phyloP scores from a whole-genome alignment of 306 rosid genomes.

The Begonia loranthoides region DNA sequence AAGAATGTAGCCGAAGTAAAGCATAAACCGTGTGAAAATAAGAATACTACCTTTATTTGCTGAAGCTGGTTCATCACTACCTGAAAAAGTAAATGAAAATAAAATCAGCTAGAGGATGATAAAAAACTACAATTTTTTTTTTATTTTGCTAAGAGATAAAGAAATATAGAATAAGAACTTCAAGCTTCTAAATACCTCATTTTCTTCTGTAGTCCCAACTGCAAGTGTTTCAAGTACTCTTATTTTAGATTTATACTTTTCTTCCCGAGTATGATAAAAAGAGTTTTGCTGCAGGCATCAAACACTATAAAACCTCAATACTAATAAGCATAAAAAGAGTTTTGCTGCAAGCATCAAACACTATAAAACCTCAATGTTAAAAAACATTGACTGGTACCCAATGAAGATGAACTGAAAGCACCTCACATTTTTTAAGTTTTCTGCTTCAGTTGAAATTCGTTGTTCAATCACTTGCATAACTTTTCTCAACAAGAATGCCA shows the following conservation, averaged over 20 bases:
- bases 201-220: conserved; percentile 64
- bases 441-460: conserved; percentile 56
- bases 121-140: neutral
- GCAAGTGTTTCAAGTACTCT: conserved; percentile 80
- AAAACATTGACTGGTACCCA: neutral
- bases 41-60: neutral
- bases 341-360: neutral
- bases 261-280: conserved; percentile 66
- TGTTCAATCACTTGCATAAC: conserved; percentile 65
- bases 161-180: neutral
- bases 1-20: neutral
- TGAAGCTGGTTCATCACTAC: neutral
- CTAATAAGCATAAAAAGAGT: neutral
- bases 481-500: conserved; percentile 60
- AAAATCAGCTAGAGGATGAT: neutral
- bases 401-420: neutral
- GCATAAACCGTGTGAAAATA: neutral
- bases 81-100: neutral
- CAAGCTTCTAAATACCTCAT: conserved; percentile 39
- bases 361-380: neutral
- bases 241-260: conserved; percentile 59
- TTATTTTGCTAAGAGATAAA: neutral
- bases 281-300: conserved; percentile 11
- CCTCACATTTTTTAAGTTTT: conserved; percentile 56
- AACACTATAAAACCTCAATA: conserved; percentile 4